Conservation (phyloP, 1,284 basidiomycete genomes). For the Moesziomyces parantarcticus region DNA sequence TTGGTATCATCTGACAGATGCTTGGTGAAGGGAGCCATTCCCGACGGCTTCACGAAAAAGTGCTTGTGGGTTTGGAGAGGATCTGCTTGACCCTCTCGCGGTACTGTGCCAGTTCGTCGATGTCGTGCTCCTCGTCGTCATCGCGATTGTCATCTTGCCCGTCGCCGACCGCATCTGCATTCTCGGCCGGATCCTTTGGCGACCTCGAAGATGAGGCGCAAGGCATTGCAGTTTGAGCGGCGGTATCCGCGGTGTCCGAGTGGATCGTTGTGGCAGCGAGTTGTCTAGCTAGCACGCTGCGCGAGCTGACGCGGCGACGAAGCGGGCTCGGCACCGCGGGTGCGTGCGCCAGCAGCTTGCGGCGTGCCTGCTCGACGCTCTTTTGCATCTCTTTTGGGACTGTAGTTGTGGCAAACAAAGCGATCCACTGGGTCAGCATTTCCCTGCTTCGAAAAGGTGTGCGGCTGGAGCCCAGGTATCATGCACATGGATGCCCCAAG, state of each 20-base stretch:
- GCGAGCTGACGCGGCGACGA: slow-evolving; percentile 17
- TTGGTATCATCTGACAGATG: too few species aligned
- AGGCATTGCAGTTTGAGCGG: not conserved
- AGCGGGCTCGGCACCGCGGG: slow-evolving; percentile 45
- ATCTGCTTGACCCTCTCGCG: too few species aligned
- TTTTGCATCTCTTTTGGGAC: slow-evolving; percentile 25
- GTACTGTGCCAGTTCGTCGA: too few species aligned
- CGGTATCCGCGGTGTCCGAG: not conserved
- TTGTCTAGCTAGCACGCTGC: slow-evolving; percentile 14
- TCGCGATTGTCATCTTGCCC: too few species aligned
- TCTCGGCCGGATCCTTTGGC: not conserved
- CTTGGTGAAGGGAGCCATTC: too few species aligned
- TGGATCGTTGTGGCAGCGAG: slow-evolving; percentile 15
- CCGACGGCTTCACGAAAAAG: too few species aligned
- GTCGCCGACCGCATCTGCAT: not conserved
- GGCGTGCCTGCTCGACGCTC: slow-evolving; percentile 17
- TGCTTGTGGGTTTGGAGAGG: too few species aligned
- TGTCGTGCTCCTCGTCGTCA: too few species aligned
- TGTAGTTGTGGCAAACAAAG: not conserved
- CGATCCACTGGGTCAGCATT: not conserved
- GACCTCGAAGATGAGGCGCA: not conserved
- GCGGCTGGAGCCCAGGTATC: not conserved
- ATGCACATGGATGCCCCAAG: not conserved
- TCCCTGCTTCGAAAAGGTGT: not conserved
- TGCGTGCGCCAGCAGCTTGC: slow-evolving; percentile 36